These are phyloP conservation scores for Saccharum officinarum DNA, from an alignment of 176 grass and related monocot species.

Conservation along the genomic window DNA sequence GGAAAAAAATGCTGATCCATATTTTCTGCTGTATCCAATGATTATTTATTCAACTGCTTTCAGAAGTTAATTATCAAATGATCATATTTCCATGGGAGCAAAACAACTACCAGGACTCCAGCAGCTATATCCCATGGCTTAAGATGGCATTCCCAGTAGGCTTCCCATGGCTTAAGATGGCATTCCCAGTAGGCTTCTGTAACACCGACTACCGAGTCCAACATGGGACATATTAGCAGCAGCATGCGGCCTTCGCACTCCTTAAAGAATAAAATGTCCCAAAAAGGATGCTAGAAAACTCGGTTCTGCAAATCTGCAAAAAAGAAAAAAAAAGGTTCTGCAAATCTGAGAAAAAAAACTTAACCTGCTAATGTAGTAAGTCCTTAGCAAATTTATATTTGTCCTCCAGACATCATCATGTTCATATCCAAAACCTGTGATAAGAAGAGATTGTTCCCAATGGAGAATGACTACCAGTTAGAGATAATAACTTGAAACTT, in stretches of 20 bases:
- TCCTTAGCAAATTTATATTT: conserved; percentile 93
- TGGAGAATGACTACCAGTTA: conserved; percentile 42
- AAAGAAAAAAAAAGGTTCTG: neutral
- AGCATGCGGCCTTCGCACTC: conserved; percentile 85
- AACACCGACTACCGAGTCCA: conserved; percentile 58
- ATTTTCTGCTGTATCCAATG: neutral
- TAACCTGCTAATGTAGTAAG: conserved; percentile 93
- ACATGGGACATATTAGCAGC: conserved; percentile 93
- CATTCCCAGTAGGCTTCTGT: conserved; percentile 54
- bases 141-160: conserved; percentile 92
- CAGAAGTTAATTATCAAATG: neutral
- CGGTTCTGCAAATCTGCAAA: neutral
- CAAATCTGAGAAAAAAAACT: conserved; percentile 1
- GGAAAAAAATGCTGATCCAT: neutral
- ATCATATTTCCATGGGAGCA: neutral
- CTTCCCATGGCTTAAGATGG: no score
- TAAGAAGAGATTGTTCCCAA: conserved; percentile 88
- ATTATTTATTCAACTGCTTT: neutral
- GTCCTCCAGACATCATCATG: conserved; percentile 94
- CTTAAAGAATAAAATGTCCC: conserved; percentile 38
- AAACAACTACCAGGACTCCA: conserved; percentile 73
- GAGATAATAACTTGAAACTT: neutral
- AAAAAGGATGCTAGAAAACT: neutral
- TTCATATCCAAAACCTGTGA: conserved; percentile 96
- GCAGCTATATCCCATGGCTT: conserved; percentile 98